A percentile compares a stretch with the other conserved stretches of the same genome.
These are phyloP conservation scores for Gentiana straminea DNA, from an alignment of 257 asterid genomes.

Conservation along the genomic window DNA sequence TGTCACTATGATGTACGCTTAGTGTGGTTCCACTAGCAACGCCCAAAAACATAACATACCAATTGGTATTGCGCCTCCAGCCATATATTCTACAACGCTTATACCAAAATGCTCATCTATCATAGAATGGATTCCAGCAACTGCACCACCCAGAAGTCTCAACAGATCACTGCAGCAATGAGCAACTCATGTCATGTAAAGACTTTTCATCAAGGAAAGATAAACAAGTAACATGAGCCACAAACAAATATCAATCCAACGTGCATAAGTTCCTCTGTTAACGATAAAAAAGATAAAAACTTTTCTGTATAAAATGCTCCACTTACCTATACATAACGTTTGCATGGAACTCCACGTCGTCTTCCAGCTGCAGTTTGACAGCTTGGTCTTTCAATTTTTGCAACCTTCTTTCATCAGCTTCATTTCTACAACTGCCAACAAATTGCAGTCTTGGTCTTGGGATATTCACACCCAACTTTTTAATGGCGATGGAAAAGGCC, in stretches of 20 bases:
- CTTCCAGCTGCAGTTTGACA: slow-evolving; percentile 51
- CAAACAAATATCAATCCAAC: too few species aligned
- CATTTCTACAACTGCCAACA: slow-evolving; percentile 96
- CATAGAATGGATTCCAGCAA: slow-evolving; percentile 89
- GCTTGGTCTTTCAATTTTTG: slow-evolving; percentile 68
- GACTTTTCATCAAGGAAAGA: too few species aligned
- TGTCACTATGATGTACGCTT: too few species aligned
- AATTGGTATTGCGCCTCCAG: slow-evolving; percentile 89
- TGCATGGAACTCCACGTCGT: slow-evolving; percentile 82
- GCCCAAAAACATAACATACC: slow-evolving; percentile 27
- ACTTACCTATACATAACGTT: slow-evolving; percentile 75
- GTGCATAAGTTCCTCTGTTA: not conserved
- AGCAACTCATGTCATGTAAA: too few species aligned
- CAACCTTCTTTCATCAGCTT: slow-evolving; percentile 84
- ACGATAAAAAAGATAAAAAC: not conserved
- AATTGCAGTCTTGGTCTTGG: slow-evolving; percentile 75
- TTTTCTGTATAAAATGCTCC: not conserved
- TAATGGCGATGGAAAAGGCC: slow-evolving; percentile 70
- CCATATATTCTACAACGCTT: slow-evolving; percentile 93
- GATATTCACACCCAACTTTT: slow-evolving; percentile 34
- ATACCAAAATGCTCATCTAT: slow-evolving; percentile 95
- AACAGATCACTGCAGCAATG: slow-evolving; percentile 56
- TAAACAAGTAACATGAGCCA: too few species aligned
- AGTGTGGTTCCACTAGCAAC: too few species aligned
- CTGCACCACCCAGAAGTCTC: slow-evolving; percentile 73